A percentile compares a stretch with the other conserved stretches of the same genome.
phyloP scores from a whole-genome alignment of 1,284 basidiomycete genomes.

The Singerocomus inundabilis region DNA sequence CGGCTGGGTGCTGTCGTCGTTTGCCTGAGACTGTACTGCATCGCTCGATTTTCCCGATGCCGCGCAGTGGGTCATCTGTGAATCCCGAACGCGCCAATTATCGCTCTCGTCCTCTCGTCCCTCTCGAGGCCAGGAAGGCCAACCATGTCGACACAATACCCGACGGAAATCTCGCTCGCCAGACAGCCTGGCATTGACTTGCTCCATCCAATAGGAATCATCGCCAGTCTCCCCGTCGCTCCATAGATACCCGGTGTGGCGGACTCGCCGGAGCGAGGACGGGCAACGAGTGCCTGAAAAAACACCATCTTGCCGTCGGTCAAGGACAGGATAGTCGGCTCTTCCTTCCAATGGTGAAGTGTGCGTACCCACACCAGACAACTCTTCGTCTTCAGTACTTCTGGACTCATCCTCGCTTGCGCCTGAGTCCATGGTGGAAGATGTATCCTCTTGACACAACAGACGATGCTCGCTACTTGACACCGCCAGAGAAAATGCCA shows the following conservation, averaged over 20 bases:
- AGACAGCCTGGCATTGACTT: constrained; percentile 7
- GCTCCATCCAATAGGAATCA: constrained; percentile 11
- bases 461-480: not conserved
- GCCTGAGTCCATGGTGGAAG: not conserved
- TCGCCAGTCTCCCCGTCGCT: not conserved
- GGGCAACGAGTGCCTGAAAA: not conserved
- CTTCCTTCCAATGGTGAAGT: not conserved
- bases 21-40: not conserved
- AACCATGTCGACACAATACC: not conserved
- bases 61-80: not conserved
- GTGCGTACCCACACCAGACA: not conserved
- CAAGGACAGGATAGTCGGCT: not conserved
- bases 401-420: not conserved
- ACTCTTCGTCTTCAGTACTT: not conserved
- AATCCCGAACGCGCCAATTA: constrained; percentile 12
- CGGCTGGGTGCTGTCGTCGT: not conserved
- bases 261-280: not conserved
- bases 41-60: not conserved
- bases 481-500: not conserved
- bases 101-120: constrained; percentile 6
- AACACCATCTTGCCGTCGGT: not conserved
- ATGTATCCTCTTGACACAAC: not conserved
- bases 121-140: not conserved
- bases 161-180: not conserved
- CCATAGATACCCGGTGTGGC: not conserved